Base-by-base conservation (phyloP, 2,329 filamentous ascomycete species). In the Bertia moriformis region DNA sequence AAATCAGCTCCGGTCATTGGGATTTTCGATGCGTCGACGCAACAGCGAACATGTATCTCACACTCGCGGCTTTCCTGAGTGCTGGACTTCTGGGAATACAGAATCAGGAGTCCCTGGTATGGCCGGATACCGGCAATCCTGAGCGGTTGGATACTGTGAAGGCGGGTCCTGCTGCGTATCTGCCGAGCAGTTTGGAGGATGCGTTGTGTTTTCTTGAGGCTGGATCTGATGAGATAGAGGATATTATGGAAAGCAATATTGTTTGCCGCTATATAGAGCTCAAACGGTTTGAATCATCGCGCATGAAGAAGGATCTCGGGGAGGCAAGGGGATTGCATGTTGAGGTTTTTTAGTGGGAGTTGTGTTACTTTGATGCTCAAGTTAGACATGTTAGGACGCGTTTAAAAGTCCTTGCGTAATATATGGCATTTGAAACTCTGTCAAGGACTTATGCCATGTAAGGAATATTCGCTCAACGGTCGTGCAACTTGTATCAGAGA, bases 11-110 rank as follows among this genome's bases (percentile, higher is more conserved):
- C 3, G 40, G 48, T 4, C 47, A 44, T 24, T 51, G 48, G 49
- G 49, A 49, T 32, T 19, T 50, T 3, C 40, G 48, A 19, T 44
- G 40, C 14, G 38, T 47, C 4, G 49, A 51, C 37, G 44, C 46
- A 12, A 47, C 43, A 14, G 42, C 47, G 3, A 51, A 51, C 32
- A 49, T 51, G 46, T 51, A 50, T 37, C n/a, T 44, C 2, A 39
- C 46, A 1, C 20, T 51, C 12, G 44, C 47, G 1, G 40, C 43
- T 2, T 32, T 48, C 4, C 5, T 48, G 4, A 35, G 38, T 5
- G 46, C 44, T 18, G 48, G 48, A 2, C 19, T 46, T 2, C 18
- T 44, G 18, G 46, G 10, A 50, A 52, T 39, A 14, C 12, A 35
- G n/a, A n/a, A 18, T 38, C 32, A 18, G 32, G 12, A 35, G 15